phyloP scores from a whole-genome alignment of 192 early-diverging fungal genomes.

The Tieghemiomyces parasiticus region DNA sequence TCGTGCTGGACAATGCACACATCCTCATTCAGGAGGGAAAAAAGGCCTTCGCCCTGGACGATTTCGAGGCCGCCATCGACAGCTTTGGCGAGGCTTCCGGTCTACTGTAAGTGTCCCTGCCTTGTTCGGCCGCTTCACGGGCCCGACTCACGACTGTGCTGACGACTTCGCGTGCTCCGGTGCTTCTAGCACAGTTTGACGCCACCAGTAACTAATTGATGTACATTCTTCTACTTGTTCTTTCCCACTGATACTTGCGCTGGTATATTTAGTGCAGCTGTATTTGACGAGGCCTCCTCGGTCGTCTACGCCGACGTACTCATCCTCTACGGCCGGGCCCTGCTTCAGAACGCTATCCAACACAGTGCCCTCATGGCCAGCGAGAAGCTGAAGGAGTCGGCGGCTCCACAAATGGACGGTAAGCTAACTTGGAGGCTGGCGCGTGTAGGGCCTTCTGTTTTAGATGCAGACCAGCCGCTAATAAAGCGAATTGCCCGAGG shows the following conservation, averaged over 20 bases:
- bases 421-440: no score
- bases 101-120: slow-evolving; percentile 35
- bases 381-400: slow-evolving; percentile 26
- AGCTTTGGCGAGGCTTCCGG: slow-evolving; percentile 53
- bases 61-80: slow-evolving; percentile 46
- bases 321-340: slow-evolving; percentile 56
- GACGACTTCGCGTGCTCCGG: no score
- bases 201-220: no score
- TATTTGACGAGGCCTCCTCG: slow-evolving; percentile 15
- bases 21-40: slow-evolving; percentile 45
- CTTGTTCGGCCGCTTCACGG: no score
- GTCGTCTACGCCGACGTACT: slow-evolving; percentile 51
- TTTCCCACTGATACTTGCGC: no score
- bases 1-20: not conserved
- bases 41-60: slow-evolving; percentile 39
- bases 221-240: no score
- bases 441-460: no score
- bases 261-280: not conserved
- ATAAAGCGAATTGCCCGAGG: no score
- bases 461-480: no score
- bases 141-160: no score
- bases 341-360: slow-evolving; percentile 57
- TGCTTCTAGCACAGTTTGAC: no score
- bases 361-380: slow-evolving; percentile 61
- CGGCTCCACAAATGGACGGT: no score